Conservation (phyloP, 305 asterid genomes). For the Fraxinus ornus region DNA sequence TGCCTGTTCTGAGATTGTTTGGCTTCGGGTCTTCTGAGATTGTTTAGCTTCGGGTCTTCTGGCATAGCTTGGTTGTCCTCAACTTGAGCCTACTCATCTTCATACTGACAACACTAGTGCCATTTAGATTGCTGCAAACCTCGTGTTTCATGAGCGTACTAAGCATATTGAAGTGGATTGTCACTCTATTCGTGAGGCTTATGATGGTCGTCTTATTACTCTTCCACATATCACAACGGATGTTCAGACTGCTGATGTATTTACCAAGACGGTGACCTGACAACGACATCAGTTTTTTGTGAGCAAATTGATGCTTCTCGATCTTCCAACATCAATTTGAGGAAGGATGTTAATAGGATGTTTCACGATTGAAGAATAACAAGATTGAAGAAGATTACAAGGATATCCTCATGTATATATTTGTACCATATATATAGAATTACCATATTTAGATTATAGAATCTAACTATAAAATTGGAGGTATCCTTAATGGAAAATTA, state of each 20-base stretch:
- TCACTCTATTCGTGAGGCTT: too few relatives aligned
- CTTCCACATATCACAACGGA: neutral
- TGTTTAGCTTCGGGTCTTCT: too few relatives aligned
- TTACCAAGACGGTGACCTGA: neutral
- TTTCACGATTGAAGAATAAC: neutral
- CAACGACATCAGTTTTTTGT: neutral
- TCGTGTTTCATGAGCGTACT: too few relatives aligned
- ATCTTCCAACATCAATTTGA: too few relatives aligned
- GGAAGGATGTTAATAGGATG: neutral
- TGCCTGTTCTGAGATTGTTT: too few relatives aligned
- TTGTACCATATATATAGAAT: neutral
- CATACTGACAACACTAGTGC: too few relatives aligned
- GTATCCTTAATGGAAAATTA: neutral
- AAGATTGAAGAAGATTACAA: neutral
- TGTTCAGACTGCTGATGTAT: neutral
- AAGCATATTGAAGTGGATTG: too few relatives aligned
- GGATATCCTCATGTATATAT: too few relatives aligned
- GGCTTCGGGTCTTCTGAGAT: too few relatives aligned
- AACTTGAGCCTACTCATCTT: too few relatives aligned
- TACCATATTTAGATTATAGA: neutral
- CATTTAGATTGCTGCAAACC: too few relatives aligned
- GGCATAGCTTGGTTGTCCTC: too few relatives aligned
- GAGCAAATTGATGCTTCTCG: neutral
- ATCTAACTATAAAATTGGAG: neutral
- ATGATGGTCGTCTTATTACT: neutral